A percentile compares a stretch with the other conserved stretches of the same genome.
Evolutionary conservation across 177 flowering plant genomes (phyloP).

Genomic region (Vitis hybrid): DNA sequence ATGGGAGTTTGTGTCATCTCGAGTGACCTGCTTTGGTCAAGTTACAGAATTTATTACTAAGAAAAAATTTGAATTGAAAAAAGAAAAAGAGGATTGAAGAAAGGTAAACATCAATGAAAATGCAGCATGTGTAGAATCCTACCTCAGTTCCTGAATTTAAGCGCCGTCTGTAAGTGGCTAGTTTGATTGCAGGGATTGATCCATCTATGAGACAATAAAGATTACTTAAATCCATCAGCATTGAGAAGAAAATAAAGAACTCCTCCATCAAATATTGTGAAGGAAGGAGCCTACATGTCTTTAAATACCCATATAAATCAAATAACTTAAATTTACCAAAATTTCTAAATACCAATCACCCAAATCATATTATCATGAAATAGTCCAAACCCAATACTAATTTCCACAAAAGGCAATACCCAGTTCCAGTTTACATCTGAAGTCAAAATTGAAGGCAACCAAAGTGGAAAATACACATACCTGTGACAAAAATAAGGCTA

Average conservation of each 20-base stretch:
- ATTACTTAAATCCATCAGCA: neutral
- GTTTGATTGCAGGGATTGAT: slow-evolving; percentile 81
- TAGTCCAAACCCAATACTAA: neutral
- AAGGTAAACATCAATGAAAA: neutral
- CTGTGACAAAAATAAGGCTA: slow-evolving; percentile 77
- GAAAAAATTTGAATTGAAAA: neutral
- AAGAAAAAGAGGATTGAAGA: neutral
- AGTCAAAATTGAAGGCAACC: neutral
- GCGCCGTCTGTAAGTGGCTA: slow-evolving; percentile 75
- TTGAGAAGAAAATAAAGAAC: too few species aligned
- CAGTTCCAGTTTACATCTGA: neutral
- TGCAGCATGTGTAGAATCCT: slow-evolving; percentile 1
- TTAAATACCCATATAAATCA: too few species aligned
- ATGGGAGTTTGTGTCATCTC: slow-evolving; percentile 35
- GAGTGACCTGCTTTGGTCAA: slow-evolving; percentile 38
- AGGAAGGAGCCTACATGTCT: too few species aligned
- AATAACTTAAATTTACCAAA: too few species aligned
- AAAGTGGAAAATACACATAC: slow-evolving; percentile 27
- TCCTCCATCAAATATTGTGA: too few species aligned
- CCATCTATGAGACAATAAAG: slow-evolving; percentile 57
- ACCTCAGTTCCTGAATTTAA: slow-evolving; percentile 68
- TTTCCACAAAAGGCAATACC: slow-evolving; percentile 1
- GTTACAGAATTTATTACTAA: slow-evolving; percentile 5
- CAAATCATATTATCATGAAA: neutral
- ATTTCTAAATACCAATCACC: too few species aligned